Evolutionary conservation across 768 basidiomycete species (phyloP).

Genomic region (Dacryopinax spathularia): DNA sequence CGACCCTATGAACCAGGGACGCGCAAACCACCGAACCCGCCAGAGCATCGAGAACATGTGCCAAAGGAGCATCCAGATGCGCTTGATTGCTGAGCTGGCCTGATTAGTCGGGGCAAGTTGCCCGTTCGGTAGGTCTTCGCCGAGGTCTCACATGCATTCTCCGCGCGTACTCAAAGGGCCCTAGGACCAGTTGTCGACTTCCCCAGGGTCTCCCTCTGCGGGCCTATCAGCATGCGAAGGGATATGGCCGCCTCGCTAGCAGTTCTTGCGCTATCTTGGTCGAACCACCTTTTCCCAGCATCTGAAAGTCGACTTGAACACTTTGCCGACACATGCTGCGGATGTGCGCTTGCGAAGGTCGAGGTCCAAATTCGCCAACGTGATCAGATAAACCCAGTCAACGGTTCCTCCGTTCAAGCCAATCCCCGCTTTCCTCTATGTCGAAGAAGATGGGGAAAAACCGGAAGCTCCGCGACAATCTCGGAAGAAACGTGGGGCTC

Average conservation of each 20-base stretch:
- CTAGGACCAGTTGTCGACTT: neutral
- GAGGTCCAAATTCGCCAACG: neutral
- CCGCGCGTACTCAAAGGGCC: neutral
- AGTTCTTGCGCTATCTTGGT: neutral
- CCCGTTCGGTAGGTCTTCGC: neutral
- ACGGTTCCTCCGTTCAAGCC: constrained; percentile 1
- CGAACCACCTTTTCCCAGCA: neutral
- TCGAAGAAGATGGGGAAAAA: neutral
- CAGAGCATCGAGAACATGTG: neutral
- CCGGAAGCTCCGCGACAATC: neutral
- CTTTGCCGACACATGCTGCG: neutral
- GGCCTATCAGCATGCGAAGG: neutral
- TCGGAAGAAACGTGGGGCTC: neutral
- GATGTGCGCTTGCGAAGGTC: neutral
- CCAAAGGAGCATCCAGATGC: neutral
- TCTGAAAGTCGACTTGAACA: neutral
- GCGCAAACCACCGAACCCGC: neutral
- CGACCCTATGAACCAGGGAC: neutral
- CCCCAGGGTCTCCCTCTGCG: neutral
- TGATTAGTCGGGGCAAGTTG: neutral
- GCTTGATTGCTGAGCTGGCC: neutral
- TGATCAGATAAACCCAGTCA: constrained; percentile 1
- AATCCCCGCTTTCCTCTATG: neutral
- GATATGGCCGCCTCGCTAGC: neutral
- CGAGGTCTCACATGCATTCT: neutral